Evolutionary conservation across 805 yeast genomes (phyloP).

Genomic region (Hanseniaspora meyeri): DNA sequence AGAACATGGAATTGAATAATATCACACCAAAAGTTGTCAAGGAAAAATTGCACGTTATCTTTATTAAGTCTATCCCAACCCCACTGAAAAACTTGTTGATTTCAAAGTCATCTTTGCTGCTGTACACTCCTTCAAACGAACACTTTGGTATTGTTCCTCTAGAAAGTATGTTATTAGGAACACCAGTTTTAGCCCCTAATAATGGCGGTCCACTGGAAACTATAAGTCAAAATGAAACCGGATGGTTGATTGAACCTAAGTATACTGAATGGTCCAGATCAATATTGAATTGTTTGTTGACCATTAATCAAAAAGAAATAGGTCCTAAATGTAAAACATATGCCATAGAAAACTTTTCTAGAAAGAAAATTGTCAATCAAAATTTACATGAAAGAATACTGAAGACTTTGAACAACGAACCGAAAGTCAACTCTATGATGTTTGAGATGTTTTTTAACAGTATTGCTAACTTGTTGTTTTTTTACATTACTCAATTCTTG

Average conservation of each 20-base stretch:
- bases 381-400: constrained; percentile 29
- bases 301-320: constrained; percentile 18
- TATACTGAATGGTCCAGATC: constrained; percentile 40
- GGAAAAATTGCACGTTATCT: constrained; percentile 40
- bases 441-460: neutral
- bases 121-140: constrained; percentile 84
- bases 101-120: constrained; percentile 41
- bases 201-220: constrained; percentile 93
- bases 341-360: constrained; percentile 28
- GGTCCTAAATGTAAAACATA: constrained; percentile 24
- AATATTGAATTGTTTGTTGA: constrained; percentile 30
- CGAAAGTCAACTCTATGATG: constrained; percentile 14
- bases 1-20: constrained; percentile 24
- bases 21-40: constrained; percentile 19
- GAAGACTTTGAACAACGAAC: constrained; percentile 21
- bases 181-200: constrained; percentile 74
- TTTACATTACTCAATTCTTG: neutral
- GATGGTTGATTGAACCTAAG: constrained; percentile 42
- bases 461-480: constrained; percentile 2
- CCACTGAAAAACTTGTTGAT: constrained; percentile 52
- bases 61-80: constrained; percentile 70
- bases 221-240: constrained; percentile 41
- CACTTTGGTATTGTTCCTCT: constrained; percentile 97
- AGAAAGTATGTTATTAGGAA: constrained; percentile 78
- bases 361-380: constrained; percentile 30